Evolutionary conservation across 306 rosid genomes (phyloP).

Genomic region (Pyrus betulifolia): DNA sequence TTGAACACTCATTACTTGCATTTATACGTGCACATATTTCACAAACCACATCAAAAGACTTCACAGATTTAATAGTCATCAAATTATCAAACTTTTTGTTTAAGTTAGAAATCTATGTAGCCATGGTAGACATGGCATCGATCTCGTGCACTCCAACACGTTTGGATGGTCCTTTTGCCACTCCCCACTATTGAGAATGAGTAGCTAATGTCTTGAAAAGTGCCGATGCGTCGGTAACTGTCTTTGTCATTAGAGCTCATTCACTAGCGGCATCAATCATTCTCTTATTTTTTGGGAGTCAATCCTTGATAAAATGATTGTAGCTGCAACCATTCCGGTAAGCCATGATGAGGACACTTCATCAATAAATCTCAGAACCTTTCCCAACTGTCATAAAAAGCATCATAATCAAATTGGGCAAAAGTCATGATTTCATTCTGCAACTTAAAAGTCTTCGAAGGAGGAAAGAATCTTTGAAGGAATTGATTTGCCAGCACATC

Average conservation of each 20-base stretch:
- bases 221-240: background rate
- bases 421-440: background rate
- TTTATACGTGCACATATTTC: no score
- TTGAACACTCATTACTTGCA: no score
- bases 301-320: background rate
- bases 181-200: background rate
- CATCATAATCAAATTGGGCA: background rate
- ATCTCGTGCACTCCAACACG: background rate
- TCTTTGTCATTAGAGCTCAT: background rate
- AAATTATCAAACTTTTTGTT: background rate
- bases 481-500: background rate
- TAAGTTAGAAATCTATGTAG: background rate
- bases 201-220: background rate
- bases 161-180: background rate
- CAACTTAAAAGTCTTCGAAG: background rate
- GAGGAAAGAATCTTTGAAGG: background rate
- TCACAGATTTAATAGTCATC: background rate
- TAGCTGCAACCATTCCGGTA: background rate
- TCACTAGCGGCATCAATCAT: background rate
- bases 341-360: background rate
- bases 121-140: background rate
- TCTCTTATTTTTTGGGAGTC: background rate
- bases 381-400: background rate
- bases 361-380: background rate
- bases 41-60: background rate